Percentiles rank a stretch among this genome's conserved stretches.
Conservation (phyloP, 352 stramenopile genomes). For the Pythium grandisporangium region DNA sequence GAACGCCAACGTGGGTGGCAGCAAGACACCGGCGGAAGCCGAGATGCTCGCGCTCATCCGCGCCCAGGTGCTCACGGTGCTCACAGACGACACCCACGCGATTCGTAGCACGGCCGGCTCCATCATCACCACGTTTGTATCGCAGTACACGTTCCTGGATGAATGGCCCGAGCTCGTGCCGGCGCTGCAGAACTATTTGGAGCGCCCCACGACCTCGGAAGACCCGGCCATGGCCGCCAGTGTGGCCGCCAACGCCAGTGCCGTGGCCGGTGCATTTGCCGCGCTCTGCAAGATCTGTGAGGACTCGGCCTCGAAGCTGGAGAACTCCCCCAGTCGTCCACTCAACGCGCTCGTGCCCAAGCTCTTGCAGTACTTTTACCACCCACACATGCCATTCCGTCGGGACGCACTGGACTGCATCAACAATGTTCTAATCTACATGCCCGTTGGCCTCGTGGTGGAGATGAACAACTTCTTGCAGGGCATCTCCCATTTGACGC, state of each 20-base stretch:
- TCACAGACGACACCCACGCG: conserved; percentile 44
- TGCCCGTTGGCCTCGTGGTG: conserved; percentile 80
- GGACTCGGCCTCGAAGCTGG: conserved; percentile 83
- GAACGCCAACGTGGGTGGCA: conserved; percentile 41
- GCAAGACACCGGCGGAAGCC: conserved; percentile 38
- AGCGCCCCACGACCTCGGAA: too few species aligned
- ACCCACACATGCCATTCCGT: conserved; percentile 66
- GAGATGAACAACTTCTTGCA: conserved; percentile 87
- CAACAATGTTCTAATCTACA: conserved; percentile 87
- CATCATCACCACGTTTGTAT: conserved; percentile 81
- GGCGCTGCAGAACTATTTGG: conserved; percentile 44
- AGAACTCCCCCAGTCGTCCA: conserved; percentile 79
- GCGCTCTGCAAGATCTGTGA: conserved; percentile 87
- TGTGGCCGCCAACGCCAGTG: conserved; percentile 48
- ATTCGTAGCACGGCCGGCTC: conserved; percentile 76
- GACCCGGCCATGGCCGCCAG: too few species aligned
- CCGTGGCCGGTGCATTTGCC: conserved; percentile 76
- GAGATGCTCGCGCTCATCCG: conserved; percentile 80
- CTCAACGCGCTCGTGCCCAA: conserved; percentile 85
- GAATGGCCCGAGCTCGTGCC: conserved; percentile 86
- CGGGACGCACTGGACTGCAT: conserved; percentile 84
- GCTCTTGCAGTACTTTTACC: conserved; percentile 85
- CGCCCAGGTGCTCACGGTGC: conserved; percentile 57
- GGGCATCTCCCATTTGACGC: conserved; percentile 83
- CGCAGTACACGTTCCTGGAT: conserved; percentile 81